Conservation (phyloP, 495 filamentous ascomycete genomes). For the Aspergillus ostianus region DNA sequence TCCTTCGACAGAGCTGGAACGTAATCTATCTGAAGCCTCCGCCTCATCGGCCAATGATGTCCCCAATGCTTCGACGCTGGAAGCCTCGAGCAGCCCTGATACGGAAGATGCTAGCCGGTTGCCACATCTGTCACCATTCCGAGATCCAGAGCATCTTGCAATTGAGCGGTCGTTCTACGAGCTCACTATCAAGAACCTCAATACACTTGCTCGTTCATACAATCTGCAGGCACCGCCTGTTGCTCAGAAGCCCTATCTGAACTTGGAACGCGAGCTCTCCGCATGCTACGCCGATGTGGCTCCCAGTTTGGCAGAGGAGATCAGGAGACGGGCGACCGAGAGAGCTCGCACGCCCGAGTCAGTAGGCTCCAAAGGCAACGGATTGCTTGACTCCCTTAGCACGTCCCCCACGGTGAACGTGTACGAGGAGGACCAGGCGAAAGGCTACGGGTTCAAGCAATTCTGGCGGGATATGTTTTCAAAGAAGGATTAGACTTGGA, state of each 20-base stretch:
- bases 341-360: constrained; percentile 41
- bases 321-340: constrained; percentile 63
- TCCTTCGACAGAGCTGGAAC: constrained; percentile 1
- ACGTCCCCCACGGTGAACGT: constrained; percentile 54
- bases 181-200: constrained; percentile 76
- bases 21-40: background rate
- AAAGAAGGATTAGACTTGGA: constrained; percentile 21
- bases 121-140: constrained; percentile 41
- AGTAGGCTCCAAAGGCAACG: constrained; percentile 33
- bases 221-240: constrained; percentile 91
- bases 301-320: constrained; percentile 66
- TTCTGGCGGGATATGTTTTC: constrained; percentile 83
- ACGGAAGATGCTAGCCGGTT: constrained; percentile 21
- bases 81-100: constrained; percentile 7
- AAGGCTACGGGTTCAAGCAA: constrained; percentile 79
- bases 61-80: constrained; percentile 4
- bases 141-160: constrained; percentile 52
- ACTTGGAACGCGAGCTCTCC: constrained; percentile 75
- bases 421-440: constrained; percentile 66
- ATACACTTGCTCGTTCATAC: constrained; percentile 79
- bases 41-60: background rate
- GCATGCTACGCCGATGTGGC: constrained; percentile 85
- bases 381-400: constrained; percentile 53
- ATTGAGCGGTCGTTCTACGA: constrained; percentile 75
- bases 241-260: constrained; percentile 91